Percentiles rank a stretch among this genome's conserved stretches.
Conservation (phyloP, 148 eudicot species). For the Cornus suecica region DNA sequence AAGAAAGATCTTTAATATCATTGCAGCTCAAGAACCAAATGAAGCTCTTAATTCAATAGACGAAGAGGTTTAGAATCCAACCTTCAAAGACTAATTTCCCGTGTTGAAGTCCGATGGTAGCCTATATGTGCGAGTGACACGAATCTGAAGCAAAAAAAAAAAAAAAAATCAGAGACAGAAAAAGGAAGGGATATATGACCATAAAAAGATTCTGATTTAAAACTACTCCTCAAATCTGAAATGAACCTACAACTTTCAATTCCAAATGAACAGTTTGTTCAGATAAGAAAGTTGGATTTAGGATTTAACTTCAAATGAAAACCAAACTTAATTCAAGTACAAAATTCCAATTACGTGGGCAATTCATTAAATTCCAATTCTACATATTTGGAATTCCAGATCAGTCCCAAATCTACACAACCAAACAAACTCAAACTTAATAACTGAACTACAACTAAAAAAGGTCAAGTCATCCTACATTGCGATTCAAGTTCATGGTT, state of each 20-base stretch:
- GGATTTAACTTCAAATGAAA: too few relatives aligned
- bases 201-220: neutral
- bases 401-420: too few relatives aligned
- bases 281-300: too few relatives aligned
- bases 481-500: neutral
- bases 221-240: neutral
- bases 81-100: slow-evolving; percentile 5
- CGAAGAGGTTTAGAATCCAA: neutral
- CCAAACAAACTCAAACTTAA: too few relatives aligned
- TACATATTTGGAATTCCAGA: too few relatives aligned
- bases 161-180: neutral
- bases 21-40: slow-evolving; percentile 9
- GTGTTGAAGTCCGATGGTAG: slow-evolving; percentile 8
- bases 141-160: slow-evolving; percentile 25
- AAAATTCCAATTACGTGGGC: too few relatives aligned
- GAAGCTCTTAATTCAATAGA: slow-evolving; percentile 1
- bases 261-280: too few relatives aligned
- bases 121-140: slow-evolving; percentile 32
- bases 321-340: too few relatives aligned
- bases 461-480: neutral
- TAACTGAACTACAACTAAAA: neutral
- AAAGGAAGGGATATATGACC: neutral
- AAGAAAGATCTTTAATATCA: neutral
- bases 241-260: too few relatives aligned
- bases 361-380: too few relatives aligned